Evolutionary conservation across 352 stramenopile species (phyloP), one percentile per base, ranked within the genome.

Genomic region (Aphanomyces cochlioides): DNA sequence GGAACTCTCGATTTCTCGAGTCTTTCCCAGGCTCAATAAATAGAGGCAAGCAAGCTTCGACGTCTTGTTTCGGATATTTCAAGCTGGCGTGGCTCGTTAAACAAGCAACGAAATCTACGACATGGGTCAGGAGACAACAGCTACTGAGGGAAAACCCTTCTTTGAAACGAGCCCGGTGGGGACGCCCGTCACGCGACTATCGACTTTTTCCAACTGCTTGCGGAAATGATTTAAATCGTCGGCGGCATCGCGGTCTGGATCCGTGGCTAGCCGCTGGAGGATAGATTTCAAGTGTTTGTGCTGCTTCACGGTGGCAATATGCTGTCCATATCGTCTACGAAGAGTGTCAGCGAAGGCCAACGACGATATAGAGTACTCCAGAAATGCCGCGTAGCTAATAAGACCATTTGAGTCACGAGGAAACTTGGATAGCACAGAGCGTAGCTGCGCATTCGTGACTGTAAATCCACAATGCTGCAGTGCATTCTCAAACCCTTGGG

Each of bases 351-450:
- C n/a, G 1, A 37, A 12, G 38, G 7, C 17, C 21, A 19, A 28
- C 7, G 39, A 40, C 17, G 6, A 39, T 1, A 66, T 58, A 34
- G 21, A 45, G 2, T 74, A 89, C 82, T 82, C 77, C n/a, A 90
- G 75, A 64, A 90, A 88, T 7, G 63, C 66, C 1, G 67, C 40
- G 47, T 87, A 88, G 64, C 66, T 77, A 60, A 90, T 75, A 36
- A 67, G 60, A 7, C 75, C 70, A 21, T 78, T 74, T 2, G 47
- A 50, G 3, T 75, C 73, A 15, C 79, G 74, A 17, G 79, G 66
- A 54, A 90, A 88, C 37, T 79, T 77, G 5, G 81, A 82, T 0
- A 90, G 73, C 13, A 90, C 84, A 37, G 73, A 79, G 13, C 59
- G 74, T 0, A 87, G 64, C 17, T 83, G 65, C 0, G 74, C 48